Evolutionary conservation across 1,284 basidiomycete species (phyloP), one percentile per base, ranked within the genome.

Genomic region (Naganishia sp.): DNA sequence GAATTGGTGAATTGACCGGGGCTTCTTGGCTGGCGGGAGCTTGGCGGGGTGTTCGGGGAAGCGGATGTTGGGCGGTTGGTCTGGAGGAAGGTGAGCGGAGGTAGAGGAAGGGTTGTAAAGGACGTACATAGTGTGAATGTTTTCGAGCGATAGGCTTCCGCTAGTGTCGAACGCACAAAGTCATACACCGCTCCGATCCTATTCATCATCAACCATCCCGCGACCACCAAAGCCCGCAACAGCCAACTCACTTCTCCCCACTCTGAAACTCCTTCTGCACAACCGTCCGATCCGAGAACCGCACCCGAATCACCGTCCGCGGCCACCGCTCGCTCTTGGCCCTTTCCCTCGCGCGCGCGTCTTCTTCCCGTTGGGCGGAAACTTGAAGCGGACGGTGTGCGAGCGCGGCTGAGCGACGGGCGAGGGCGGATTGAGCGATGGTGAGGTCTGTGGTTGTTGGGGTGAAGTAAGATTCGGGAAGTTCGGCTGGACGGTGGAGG

Each of bases 171-270:
- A 45, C 79, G 70, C 5, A 80, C 77, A 58, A 80, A 80, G 3
- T 72, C 73, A 66, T 80, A 80, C 0, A 80, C 76, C 0, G 76
- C 75, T 66, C 78, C 77, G 43, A 80, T 79, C 10, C 77, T 79
- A 42, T 41, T n/a, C 53, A 11, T 7, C n/a, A 32, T 56, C 2
- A 56, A 39, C 41, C 21, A 47, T n/a, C 32, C 42, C 42, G 42
- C 13, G 2, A 45, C n/a, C 42, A 45, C 6, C 17, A 49, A 21
- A 17, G 10, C 10, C n/a, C 46, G 18, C 4, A 23, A 23, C 11
- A 5, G 3, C 28, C 28, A 28, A 46, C 55, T 57, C 28, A 57
- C 55, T 61, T 61, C 15, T 61, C 57, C 21, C n/a, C 35, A 50
- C 57, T 61, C 32, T 13, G 47, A 51, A 61, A 61, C 57, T 61